These are phyloP conservation scores for Papilionanthe hybrid DNA, from an alignment of 116 monocot species.

Conservation along the genomic window DNA sequence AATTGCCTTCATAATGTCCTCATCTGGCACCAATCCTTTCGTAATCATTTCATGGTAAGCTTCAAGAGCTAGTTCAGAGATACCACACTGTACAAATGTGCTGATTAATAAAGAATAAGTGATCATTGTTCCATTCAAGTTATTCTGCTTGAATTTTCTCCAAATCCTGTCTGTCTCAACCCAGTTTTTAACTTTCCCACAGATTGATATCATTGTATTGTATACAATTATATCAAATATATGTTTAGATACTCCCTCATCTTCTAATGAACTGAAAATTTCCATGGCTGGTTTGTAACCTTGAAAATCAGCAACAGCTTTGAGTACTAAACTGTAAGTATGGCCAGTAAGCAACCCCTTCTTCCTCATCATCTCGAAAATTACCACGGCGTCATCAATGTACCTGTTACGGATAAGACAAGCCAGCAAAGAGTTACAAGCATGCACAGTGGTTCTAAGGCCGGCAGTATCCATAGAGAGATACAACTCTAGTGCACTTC, in stretches of 20 bases:
- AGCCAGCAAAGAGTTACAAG: conserved; percentile 80
- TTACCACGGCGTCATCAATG: conserved; percentile 47
- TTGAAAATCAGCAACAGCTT: conserved; percentile 44
- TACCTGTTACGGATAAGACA: conserved; percentile 53
- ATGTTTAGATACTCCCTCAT: conserved; percentile 24
- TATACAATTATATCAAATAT: conserved; percentile 71
- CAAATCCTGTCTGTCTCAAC: conserved; percentile 53
- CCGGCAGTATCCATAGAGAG: conserved; percentile 56
- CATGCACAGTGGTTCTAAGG: conserved; percentile 61
- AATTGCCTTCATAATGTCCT: conserved; percentile 79
- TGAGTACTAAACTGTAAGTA: conserved; percentile 73
- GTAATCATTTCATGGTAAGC: conserved; percentile 82
- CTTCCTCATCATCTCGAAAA: conserved; percentile 56
- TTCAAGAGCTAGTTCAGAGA: conserved; percentile 63
- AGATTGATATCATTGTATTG: conserved; percentile 83
- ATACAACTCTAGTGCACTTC: conserved; percentile 74
- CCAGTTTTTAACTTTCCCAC: conserved; percentile 74
- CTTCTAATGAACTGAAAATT: conserved; percentile 57
- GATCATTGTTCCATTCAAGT: conserved; percentile 38
- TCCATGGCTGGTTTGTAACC: conserved; percentile 57
- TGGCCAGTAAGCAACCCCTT: conserved; percentile 60
- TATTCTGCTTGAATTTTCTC: conserved; percentile 55
- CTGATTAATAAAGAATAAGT: conserved; percentile 78
- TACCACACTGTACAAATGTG: conserved; percentile 82
- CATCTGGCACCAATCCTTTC: conserved; percentile 49